A percentile compares a stretch with the other conserved stretches of the same genome.
phyloP scores from a whole-genome alignment of 2,329 filamentous ascomycete species.

The Magnaporthales sp. region DNA sequence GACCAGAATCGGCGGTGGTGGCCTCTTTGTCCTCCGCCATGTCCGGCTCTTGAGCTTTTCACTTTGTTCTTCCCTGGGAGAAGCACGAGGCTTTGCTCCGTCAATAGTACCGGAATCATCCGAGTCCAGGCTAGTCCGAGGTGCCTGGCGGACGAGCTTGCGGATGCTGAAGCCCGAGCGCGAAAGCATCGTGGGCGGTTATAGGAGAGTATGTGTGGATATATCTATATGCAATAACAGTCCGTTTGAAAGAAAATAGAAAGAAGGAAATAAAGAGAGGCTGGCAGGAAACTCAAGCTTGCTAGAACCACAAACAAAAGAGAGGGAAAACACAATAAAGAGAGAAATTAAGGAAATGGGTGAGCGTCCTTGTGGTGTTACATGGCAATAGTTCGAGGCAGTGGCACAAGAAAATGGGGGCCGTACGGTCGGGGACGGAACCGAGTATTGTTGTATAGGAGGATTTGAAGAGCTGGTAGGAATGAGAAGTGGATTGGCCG shows the following conservation, averaged over 20 bases:
- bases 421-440: not conserved
- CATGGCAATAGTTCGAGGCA: constrained; percentile 14
- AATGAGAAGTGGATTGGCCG: not conserved
- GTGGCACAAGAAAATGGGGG: constrained; percentile 6
- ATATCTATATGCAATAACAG: not conserved
- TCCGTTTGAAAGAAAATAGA: not conserved
- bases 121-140: constrained; percentile 14
- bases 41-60: constrained; percentile 12
- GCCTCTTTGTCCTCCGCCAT: constrained; percentile 15
- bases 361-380: constrained; percentile 10
- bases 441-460: not conserved
- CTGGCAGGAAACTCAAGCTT: not conserved
- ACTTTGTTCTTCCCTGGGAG: not conserved
- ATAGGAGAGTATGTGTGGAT: not conserved
- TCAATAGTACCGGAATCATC: constrained; percentile 4
- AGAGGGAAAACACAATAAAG: not conserved
- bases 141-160: constrained; percentile 27
- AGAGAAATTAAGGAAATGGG: constrained; percentile 5
- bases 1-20: constrained; percentile 26
- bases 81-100: not conserved
- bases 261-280: not conserved
- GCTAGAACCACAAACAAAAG: not conserved
- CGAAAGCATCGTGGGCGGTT: constrained; percentile 26
- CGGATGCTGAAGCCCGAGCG: constrained; percentile 33
- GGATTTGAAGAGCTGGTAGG: not conserved